phyloP scores from a whole-genome alignment of 805 yeast genomes.

The Metschnikowia matae region DNA sequence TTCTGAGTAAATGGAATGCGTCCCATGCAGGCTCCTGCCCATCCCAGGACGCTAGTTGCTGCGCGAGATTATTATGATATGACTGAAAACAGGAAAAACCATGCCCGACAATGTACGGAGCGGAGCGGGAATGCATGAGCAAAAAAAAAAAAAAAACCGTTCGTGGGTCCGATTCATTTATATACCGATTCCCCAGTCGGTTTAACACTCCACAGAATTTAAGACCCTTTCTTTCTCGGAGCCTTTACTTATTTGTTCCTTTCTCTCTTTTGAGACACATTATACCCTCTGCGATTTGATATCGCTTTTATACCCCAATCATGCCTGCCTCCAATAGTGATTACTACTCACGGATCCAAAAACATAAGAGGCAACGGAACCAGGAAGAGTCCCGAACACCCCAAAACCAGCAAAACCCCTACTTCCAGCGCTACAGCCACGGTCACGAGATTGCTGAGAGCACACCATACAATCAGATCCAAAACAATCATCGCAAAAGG shows the following conservation, averaged over 20 bases:
- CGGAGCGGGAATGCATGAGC: not conserved
- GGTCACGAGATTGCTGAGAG: conserved; percentile 1
- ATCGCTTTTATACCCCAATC: not conserved
- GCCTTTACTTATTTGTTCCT: not conserved
- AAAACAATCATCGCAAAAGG: conserved; percentile 1
- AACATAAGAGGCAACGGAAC: not conserved
- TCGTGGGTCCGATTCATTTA: not conserved
- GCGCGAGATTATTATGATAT: conserved; percentile 1
- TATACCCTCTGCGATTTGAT: not conserved
- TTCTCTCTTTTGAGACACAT: not conserved
- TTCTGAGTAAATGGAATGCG: not conserved
- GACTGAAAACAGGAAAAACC: not conserved
- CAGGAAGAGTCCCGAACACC: not conserved
- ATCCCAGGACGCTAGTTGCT: not conserved
- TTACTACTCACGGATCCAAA: conserved; percentile 9
- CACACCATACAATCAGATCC: conserved; percentile 5
- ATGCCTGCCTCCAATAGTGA: conserved; percentile 11
- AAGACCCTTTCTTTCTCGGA: not conserved
- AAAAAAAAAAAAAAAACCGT: not conserved
- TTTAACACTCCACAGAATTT: too few relatives aligned
- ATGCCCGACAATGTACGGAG: not conserved
- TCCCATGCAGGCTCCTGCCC: not conserved
- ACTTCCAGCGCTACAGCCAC: conserved; percentile 2
- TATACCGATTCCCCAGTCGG: not conserved
- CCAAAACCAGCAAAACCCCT: conserved; percentile 6